Conservation (phyloP, 2,329 filamentous ascomycete species). For the Fusarium virguliforme region DNA sequence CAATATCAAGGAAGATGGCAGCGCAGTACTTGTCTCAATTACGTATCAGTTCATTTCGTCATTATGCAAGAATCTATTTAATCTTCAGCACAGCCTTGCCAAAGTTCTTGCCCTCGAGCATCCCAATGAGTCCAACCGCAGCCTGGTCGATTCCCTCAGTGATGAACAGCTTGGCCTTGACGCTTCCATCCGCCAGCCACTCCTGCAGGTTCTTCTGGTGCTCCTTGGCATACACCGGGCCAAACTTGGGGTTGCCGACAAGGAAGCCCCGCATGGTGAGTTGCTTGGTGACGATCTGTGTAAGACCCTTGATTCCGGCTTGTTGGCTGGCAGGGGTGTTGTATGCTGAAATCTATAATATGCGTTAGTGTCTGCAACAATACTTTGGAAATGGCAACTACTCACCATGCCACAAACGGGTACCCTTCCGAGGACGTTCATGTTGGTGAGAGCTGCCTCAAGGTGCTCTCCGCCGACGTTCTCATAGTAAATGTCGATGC, state of each 20-base stretch:
- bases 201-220: conserved; percentile 83
- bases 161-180: conserved; percentile 79
- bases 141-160: conserved; percentile 87
- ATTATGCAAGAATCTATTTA: conserved; percentile 32
- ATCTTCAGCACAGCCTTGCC: conserved; percentile 87
- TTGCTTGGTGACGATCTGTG: conserved; percentile 76
- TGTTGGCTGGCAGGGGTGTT: conserved; percentile 70
- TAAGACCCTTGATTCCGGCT: conserved; percentile 78
- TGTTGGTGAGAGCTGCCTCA: conserved; percentile 61
- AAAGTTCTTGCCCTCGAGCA: conserved; percentile 86
- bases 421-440: conserved; percentile 78
- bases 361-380: not conserved
- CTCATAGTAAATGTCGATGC: conserved; percentile 78
- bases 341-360: conserved; percentile 71
- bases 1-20: too few relatives aligned
- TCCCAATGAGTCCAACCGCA: conserved; percentile 79
- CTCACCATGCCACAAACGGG: conserved; percentile 74
- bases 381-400: not conserved
- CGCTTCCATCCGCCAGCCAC: conserved; percentile 82
- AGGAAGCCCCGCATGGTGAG: conserved; percentile 84
- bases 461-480: conserved; percentile 70
- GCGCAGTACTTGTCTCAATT: not conserved
- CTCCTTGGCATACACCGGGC: conserved; percentile 76
- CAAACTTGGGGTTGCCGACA: conserved; percentile 76
- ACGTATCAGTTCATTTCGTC: conserved; percentile 23